Evolutionary conservation across 1,284 basidiomycete species (phyloP).

Genomic region (Polyporus tsugae): DNA sequence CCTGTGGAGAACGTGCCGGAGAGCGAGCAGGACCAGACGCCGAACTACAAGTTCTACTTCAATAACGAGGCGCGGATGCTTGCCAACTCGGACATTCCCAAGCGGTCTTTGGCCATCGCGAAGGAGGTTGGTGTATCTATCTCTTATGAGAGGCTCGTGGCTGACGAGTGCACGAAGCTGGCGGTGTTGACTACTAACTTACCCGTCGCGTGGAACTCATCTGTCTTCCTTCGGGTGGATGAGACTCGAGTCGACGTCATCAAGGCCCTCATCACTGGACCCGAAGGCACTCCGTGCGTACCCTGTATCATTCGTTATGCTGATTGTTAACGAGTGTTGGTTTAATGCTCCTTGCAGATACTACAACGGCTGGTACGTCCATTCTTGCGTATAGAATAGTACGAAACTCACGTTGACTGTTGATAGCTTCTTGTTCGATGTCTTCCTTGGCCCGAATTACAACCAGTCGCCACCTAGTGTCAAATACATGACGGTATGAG

Average conservation of each 20-base stretch:
- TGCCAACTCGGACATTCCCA: slow-evolving; percentile 82
- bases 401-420: not conserved
- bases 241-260: slow-evolving; percentile 90
- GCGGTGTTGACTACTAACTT: slow-evolving; percentile 90
- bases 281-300: slow-evolving; percentile 89
- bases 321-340: slow-evolving; percentile 12
- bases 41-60: slow-evolving; percentile 82
- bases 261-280: slow-evolving; percentile 90
- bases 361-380: slow-evolving; percentile 81
- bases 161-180: slow-evolving; percentile 57
- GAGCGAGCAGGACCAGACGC: slow-evolving; percentile 57
- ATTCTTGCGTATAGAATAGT: not conserved
- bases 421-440: slow-evolving; percentile 81
- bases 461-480: slow-evolving; percentile 84
- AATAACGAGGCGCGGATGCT: slow-evolving; percentile 84
- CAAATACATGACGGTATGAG: slow-evolving; percentile 89
- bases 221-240: slow-evolving; percentile 87
- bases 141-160: not conserved
- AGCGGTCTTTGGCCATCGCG: slow-evolving; percentile 89
- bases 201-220: slow-evolving; percentile 90
- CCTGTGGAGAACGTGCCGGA: slow-evolving; percentile 39
- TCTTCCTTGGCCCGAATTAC: slow-evolving; percentile 86
- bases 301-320: slow-evolving; percentile 7
- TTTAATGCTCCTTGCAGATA: slow-evolving; percentile 55
- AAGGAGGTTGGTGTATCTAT: slow-evolving; percentile 72